phyloP scores from a whole-genome alignment of 352 stramenopile species.

The Elongisporangium anandrum region DNA sequence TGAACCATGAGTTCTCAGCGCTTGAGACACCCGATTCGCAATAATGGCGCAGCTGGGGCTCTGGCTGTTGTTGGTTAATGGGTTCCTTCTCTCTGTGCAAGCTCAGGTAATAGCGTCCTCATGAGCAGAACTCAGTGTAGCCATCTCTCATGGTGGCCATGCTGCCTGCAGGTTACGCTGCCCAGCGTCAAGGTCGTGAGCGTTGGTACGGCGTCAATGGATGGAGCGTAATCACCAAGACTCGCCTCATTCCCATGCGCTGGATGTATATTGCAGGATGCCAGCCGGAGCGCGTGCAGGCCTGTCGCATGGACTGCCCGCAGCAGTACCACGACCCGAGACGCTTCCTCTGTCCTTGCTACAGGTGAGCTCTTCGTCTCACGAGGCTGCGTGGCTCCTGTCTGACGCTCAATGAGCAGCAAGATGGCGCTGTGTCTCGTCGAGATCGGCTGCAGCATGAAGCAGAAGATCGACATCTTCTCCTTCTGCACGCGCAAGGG shows the following conservation, averaged over 20 bases:
- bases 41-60: conserved; percentile 19
- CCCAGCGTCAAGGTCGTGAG: conserved; percentile 5
- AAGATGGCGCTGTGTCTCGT: conserved; percentile 65
- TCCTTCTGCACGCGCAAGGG: conserved; percentile 65
- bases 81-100: conserved; percentile 1
- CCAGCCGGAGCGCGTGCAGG: conserved; percentile 29
- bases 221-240: background rate
- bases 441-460: conserved; percentile 54
- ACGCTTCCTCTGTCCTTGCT: conserved; percentile 64
- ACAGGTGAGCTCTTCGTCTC: conserved; percentile 31
- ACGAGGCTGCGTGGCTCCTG: conserved; percentile 5
- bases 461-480: conserved; percentile 59
- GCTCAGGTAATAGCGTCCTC: background rate
- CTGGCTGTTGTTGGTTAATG: conserved; percentile 13
- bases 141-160: conserved; percentile 1
- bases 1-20: too few relatives aligned
- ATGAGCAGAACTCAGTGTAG: background rate
- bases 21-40: conserved; percentile 1
- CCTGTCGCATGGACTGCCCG: conserved; percentile 46
- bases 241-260: background rate
- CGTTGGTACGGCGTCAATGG: conserved; percentile 2
- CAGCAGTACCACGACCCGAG: conserved; percentile 51
- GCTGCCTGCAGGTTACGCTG: conserved; percentile 5
- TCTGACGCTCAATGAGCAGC: conserved; percentile 14
- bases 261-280: conserved; percentile 30